Evolutionary conservation across 768 basidiomycete genomes (phyloP).

Genomic region (Russula brevipes): DNA sequence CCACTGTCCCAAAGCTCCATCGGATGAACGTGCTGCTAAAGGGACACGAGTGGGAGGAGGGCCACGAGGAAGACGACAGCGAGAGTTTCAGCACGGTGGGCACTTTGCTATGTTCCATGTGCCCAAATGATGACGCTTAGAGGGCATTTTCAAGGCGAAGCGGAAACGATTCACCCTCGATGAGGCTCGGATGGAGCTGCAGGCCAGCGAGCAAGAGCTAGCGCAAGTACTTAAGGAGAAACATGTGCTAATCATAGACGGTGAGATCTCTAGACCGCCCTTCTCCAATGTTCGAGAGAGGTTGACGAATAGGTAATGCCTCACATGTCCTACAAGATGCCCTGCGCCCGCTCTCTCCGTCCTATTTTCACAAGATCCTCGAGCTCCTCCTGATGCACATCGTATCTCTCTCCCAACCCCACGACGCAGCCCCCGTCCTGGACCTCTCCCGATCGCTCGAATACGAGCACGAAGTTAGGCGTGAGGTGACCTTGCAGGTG

Average conservation of each 20-base stretch:
- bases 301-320: not conserved
- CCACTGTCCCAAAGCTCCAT: conserved; percentile 71
- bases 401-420: conserved; percentile 53
- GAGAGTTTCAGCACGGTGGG: conserved; percentile 32
- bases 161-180: conserved; percentile 48
- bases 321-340: conserved; percentile 40
- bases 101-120: not conserved
- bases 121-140: not conserved
- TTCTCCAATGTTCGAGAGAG: not conserved
- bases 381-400: conserved; percentile 71
- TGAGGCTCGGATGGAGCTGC: conserved; percentile 58
- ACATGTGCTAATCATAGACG: conserved; percentile 68
- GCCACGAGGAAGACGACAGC: conserved; percentile 47
- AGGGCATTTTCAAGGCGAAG: conserved; percentile 30
- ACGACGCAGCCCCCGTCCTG: conserved; percentile 50
- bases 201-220: conserved; percentile 80
- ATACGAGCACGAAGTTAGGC: conserved; percentile 66
- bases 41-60: conserved; percentile 67
- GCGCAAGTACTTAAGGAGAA: conserved; percentile 55
- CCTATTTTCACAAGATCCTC: conserved; percentile 64
- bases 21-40: conserved; percentile 56
- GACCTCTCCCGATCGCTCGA: conserved; percentile 56
- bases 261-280: conserved; percentile 34
- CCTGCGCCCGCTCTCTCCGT: conserved; percentile 66
- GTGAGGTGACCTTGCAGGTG: conserved; percentile 58